Base-by-base conservation (phyloP, 192 early-diverging fungal genomes). In the Linnemannia schmuckeri region DNA sequence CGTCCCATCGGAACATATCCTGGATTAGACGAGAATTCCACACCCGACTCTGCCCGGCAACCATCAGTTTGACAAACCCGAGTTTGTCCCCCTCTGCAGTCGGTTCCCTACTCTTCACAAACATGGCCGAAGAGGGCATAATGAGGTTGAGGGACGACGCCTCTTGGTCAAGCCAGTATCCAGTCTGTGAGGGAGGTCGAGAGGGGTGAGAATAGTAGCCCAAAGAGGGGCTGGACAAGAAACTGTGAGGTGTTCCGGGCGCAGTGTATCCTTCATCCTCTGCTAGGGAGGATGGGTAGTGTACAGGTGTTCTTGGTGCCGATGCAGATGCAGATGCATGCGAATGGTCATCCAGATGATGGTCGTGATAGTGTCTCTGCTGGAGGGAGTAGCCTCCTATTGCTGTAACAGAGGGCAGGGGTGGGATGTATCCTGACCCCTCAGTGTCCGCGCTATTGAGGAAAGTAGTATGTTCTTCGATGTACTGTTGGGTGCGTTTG, bases 111-210 rank as follows among this genome's bases (percentile, higher is more conserved):
- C 70, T 71, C 57, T 74, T 83, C 6, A 72, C 47, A 74, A 78
- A 83, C 82, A 83, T 83, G 20, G 82, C 82, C 7, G 82, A 78
- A 3, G 76, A 69, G 20, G 82, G 82, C 82, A 83, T 83, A 22
- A 83, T 74, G 13, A 83, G 63, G 38, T 83, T 77, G 8, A 83
- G 38, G 27, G 82, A 78, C 0, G 82, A 83, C 12, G 70, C 61
- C 24, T 18, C 76, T n/a, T 83, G 82, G 30, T 83, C 82, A 6
- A 70, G 72, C 82, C 82, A 83, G 27, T 55, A 77, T n/a, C 82
- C 82, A 27, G 76, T 78, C 63, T 55, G 76, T 20, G 82, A 83
- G 33, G 76, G 66, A 17, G 82, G 76, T 20, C 82, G 70, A 0
- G 82, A 83, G 12, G 70, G 24, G 37, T 83, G 76, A 10, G 82